phyloP scores from a whole-genome alignment of 495 filamentous ascomycete species.

The Lasiosphaeria ovina region DNA sequence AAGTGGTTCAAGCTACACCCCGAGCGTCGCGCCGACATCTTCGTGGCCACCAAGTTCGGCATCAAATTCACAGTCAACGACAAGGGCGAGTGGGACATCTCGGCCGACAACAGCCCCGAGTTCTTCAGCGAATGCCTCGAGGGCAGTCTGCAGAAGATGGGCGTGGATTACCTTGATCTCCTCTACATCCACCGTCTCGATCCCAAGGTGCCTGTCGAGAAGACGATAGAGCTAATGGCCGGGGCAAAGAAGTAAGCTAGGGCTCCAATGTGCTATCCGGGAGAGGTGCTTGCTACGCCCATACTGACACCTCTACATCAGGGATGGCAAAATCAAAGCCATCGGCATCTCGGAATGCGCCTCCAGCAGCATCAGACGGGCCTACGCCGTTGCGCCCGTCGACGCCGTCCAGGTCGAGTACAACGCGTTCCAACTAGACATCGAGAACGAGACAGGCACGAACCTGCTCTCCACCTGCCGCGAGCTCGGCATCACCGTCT shows the following conservation, averaged over 20 bases:
- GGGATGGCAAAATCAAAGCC: slow-evolving; percentile 51
- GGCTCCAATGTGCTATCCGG: background rate
- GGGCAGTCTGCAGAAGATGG: slow-evolving; percentile 51
- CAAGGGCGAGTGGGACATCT: slow-evolving; percentile 8
- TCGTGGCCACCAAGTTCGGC: slow-evolving; percentile 58
- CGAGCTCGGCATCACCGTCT: slow-evolving; percentile 47
- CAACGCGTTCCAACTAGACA: slow-evolving; percentile 42
- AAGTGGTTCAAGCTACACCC: slow-evolving; percentile 53
- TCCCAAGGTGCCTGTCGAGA: slow-evolving; percentile 59
- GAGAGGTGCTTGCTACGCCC: background rate
- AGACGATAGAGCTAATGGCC: slow-evolving; percentile 54
- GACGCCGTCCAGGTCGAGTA: slow-evolving; percentile 50
- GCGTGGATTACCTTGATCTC: slow-evolving; percentile 55
- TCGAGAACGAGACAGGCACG: slow-evolving; percentile 37
- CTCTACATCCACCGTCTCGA: slow-evolving; percentile 60
- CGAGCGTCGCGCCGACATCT: slow-evolving; percentile 51
- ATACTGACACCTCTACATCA: slow-evolving; percentile 13
- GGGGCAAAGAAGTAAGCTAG: slow-evolving; percentile 38
- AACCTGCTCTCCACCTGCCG: slow-evolving; percentile 41
- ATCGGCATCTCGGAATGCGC: slow-evolving; percentile 48
- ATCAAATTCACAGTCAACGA: slow-evolving; percentile 11
- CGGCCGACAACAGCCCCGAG: slow-evolving; percentile 50
- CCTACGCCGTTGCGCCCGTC: slow-evolving; percentile 35
- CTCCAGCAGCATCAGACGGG: slow-evolving; percentile 39
- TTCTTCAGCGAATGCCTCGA: slow-evolving; percentile 52